Conservation (phyloP, 192 early-diverging fungal species). For the Umbelopsis isabellina region DNA sequence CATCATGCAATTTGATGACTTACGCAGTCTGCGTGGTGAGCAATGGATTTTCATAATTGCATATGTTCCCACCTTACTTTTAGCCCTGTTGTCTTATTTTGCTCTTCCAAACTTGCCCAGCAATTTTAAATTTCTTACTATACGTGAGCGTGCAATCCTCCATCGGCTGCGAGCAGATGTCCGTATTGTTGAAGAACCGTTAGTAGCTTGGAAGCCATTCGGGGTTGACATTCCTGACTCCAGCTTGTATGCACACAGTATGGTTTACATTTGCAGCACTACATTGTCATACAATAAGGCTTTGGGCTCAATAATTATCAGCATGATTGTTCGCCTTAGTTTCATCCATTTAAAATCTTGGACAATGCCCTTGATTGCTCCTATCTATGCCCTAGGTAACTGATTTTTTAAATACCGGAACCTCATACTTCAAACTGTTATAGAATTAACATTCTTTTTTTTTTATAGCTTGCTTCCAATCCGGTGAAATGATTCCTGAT, state of each 20-base stretch:
- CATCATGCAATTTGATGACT: constrained; percentile 61
- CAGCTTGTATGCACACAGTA: constrained; percentile 43
- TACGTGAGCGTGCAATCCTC: constrained; percentile 46
- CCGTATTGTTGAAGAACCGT: constrained; percentile 43
- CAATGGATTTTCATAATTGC: constrained; percentile 76
- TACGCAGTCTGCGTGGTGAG: constrained; percentile 61
- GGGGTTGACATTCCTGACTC: constrained; percentile 49
- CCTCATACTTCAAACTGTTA: too few relatives aligned
- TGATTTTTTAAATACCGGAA: too few relatives aligned
- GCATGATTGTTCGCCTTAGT: too few relatives aligned
- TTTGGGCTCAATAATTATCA: too few relatives aligned
- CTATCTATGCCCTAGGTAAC: too few relatives aligned
- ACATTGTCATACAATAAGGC: too few relatives aligned
- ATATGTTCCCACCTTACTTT: constrained; percentile 58
- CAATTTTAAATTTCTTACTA: constrained; percentile 47
- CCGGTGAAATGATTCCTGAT: too few relatives aligned
- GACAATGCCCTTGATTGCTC: too few relatives aligned
- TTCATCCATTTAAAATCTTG: too few relatives aligned
- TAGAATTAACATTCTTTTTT: too few relatives aligned
- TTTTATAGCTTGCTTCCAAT: too few relatives aligned
- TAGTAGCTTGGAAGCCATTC: constrained; percentile 54
- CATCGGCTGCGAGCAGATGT: constrained; percentile 50
- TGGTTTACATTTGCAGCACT: constrained; percentile 68
- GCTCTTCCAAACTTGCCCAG: constrained; percentile 52
- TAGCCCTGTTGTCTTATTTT: constrained; percentile 56